Evolutionary conservation across 352 stramenopile species (phyloP).

Genomic region (Globisporangium cederbergense): DNA sequence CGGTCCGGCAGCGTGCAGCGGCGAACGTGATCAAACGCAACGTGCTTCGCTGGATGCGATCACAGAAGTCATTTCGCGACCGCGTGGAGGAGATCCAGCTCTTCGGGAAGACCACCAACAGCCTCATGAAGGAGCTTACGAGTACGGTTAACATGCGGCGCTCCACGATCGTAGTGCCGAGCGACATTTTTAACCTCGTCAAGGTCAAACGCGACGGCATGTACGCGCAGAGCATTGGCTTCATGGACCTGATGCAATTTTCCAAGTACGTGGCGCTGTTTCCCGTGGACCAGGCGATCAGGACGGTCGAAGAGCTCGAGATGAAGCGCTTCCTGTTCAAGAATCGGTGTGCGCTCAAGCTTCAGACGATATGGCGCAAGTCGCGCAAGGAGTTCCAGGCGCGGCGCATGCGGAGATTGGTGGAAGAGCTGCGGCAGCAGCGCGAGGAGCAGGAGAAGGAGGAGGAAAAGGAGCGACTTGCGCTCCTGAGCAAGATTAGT

Average conservation of each 20-base stretch:
- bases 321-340: slow-evolving; percentile 46
- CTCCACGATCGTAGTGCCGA: neutral
- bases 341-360: slow-evolving; percentile 48
- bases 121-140: slow-evolving; percentile 44
- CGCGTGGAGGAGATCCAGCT: slow-evolving; percentile 59
- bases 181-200: slow-evolving; percentile 43
- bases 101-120: slow-evolving; percentile 58
- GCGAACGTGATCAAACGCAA: slow-evolving; percentile 61
- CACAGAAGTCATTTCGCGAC: slow-evolving; percentile 43
- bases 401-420: slow-evolving; percentile 33
- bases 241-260: slow-evolving; percentile 59
- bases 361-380: slow-evolving; percentile 59
- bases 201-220: slow-evolving; percentile 24
- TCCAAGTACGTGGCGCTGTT: slow-evolving; percentile 68
- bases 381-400: slow-evolving; percentile 37
- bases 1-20: slow-evolving; percentile 48
- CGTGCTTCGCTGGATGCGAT: slow-evolving; percentile 47
- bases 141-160: slow-evolving; percentile 13
- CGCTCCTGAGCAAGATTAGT: slow-evolving; percentile 5
- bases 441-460: slow-evolving; percentile 37
- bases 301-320: slow-evolving; percentile 51
- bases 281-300: slow-evolving; percentile 59
- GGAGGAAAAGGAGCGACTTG: slow-evolving; percentile 21
- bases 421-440: slow-evolving; percentile 43
- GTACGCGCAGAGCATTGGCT: slow-evolving; percentile 35